Evolutionary conservation across 2,329 filamentous ascomycete species (phyloP), one percentile per base, ranked within the genome.

Genomic region (Epichloe amarillans): DNA sequence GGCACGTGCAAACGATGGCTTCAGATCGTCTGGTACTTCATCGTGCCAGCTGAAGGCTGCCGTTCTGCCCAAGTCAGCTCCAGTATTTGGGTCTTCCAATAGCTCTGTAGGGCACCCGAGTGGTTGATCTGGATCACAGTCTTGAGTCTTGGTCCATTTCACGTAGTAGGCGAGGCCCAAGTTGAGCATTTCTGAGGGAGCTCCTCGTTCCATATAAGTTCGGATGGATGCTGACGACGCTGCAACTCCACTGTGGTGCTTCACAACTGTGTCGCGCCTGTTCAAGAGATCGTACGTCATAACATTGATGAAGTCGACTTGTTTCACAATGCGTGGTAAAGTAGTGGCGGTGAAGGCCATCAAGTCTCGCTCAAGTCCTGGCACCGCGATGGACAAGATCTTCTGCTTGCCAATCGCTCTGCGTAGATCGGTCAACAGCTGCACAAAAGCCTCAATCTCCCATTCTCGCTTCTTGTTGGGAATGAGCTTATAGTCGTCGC

Each of bases 281-380:
- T 86, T 84, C 72, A 84, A 80, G 50, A 84, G 66, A 58, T 87
- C 83, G 62, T 86, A 87, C 1, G 77, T 74, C 84, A 86, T 76
- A 59, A 75, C 69, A 57, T 87, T 88, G 61, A 87, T 70, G 56
- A 82, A 82, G 59, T 88, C 81, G 15, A 86, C 73, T 1, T 72
- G 69, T 4, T 69, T 60, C 58, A 71, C 73, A 59, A 88, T 83
- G 51, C 72, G 66, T 0, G 81, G 78, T 0, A 82, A 69, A 15
- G 75, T 80, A 7, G 73, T 66, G 3, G 67, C 54, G 0, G 78
- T 86, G 62, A 78, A 87, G 12, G 80, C 83, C 44, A 88, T 75
- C 74, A 88, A 77, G 58, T 88, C 84, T 45, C 69, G 64, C 54
- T 76, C 69, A 3, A 81, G 71, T 1, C 80, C 84, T 0, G 84